Percentiles rank a stretch among this genome's conserved stretches.
Conservation (phyloP, 805 yeast genomes). For the Saccharomycopsis microspora region DNA sequence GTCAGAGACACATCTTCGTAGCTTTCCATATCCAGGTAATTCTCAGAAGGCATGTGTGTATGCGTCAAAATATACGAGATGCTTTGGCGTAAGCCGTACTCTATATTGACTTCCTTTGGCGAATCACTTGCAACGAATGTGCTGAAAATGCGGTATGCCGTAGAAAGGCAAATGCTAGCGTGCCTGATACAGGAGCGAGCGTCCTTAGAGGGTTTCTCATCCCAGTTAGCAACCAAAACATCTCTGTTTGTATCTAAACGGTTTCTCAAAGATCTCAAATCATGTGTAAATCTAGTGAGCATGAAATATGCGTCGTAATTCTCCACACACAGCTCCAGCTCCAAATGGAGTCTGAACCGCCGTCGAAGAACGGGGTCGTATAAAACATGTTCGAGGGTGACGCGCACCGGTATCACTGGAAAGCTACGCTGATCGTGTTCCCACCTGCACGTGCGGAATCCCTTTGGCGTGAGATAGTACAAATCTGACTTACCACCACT, state of each 20-base stretch:
- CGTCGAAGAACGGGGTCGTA: constrained; percentile 68
- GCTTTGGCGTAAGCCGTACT: constrained; percentile 35
- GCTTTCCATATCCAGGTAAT: neutral
- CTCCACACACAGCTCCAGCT: constrained; percentile 57
- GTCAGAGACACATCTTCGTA: constrained; percentile 1
- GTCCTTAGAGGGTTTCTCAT: neutral
- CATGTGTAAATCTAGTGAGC: constrained; percentile 39
- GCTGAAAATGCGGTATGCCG: constrained; percentile 53
- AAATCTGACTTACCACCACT: constrained; percentile 27
- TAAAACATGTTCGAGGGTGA: constrained; percentile 29
- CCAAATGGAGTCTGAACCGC: constrained; percentile 55
- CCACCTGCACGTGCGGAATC: constrained; percentile 18
- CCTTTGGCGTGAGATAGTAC: constrained; percentile 33
- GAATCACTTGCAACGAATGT: constrained; percentile 57
- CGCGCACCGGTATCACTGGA: neutral
- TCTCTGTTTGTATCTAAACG: constrained; percentile 10
- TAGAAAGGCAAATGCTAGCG: constrained; percentile 45
- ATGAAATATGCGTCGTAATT: constrained; percentile 64
- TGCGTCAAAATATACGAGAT: constrained; percentile 30
- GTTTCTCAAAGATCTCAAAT: constrained; percentile 31
- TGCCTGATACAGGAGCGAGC: constrained; percentile 18
- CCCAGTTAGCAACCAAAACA: neutral
- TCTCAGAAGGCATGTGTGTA: constrained; percentile 22
- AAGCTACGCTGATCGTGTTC: neutral
- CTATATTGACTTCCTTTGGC: constrained; percentile 61